Conservation (phyloP, 495 filamentous ascomycete species). For the Aspergillus biplanus region DNA sequence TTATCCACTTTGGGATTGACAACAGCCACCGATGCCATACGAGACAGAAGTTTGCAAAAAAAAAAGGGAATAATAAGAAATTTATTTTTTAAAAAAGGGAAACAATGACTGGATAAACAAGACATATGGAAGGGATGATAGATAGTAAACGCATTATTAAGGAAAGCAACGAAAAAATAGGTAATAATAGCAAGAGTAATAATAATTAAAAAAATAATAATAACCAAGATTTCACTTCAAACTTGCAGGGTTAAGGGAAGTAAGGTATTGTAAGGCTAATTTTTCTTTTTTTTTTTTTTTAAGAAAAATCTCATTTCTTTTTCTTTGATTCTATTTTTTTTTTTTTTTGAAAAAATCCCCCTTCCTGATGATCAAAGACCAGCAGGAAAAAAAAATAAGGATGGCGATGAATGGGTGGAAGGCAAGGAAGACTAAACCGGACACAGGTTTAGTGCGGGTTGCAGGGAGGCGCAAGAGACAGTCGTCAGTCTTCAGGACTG, state of each 20-base stretch:
- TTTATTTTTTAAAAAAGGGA: conserved; percentile 13
- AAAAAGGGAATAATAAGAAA: conserved; percentile 12
- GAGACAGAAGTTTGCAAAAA: conserved; percentile 15
- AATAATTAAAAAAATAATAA: conserved; percentile 6
- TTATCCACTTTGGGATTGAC: conserved; percentile 24
- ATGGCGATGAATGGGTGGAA: conserved; percentile 20
- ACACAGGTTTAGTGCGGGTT: conserved; percentile 23
- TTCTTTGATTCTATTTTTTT: conserved; percentile 1
- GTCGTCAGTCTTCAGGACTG: neutral
- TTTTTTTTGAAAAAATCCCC: conserved; percentile 11
- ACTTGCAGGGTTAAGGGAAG: conserved; percentile 14
- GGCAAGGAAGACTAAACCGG: conserved; percentile 20
- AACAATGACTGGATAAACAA: conserved; percentile 15
- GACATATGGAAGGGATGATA: conserved; percentile 9
- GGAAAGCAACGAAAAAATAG: conserved; percentile 10
- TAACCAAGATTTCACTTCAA: conserved; percentile 18
- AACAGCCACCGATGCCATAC: conserved; percentile 25
- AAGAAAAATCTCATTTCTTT: neutral
- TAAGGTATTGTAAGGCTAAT: conserved; percentile 21
- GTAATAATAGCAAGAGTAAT: conserved; percentile 9
- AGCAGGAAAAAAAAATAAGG: conserved; percentile 17
- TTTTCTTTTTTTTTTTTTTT: conserved; percentile 14
- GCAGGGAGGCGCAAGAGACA: conserved; percentile 20
- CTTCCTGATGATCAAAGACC: conserved; percentile 21
- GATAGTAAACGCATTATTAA: conserved; percentile 6